A percentile compares a stretch with the other conserved stretches of the same genome.
Conservation (phyloP, 23 red algal species). For the Pyropia haitanensis region DNA sequence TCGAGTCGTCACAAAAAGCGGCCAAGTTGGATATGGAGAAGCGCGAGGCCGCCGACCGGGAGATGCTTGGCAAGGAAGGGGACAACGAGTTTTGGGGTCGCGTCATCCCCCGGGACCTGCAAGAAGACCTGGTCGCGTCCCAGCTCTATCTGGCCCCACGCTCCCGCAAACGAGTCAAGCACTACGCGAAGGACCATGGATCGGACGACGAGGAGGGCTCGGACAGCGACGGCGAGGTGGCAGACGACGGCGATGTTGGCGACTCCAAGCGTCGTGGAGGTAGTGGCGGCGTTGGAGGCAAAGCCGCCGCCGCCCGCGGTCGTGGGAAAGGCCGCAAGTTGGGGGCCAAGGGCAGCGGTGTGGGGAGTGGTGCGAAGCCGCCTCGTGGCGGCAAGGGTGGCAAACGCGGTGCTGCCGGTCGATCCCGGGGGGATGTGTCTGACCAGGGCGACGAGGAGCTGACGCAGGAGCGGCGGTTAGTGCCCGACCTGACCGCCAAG, state of each 20-base stretch:
- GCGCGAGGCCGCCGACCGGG: constrained; percentile 5
- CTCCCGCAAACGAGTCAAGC: constrained; percentile 33
- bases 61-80: constrained; percentile 30
- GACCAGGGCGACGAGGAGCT: constrained; percentile 32
- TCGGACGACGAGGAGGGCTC: not conserved
- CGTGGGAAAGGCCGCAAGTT: constrained; percentile 19
- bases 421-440: constrained; percentile 8
- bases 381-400: no score
- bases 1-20: not conserved
- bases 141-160: constrained; percentile 45
- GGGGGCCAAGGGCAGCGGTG: constrained; percentile 3
- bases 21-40: constrained; percentile 13
- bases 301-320: not conserved
- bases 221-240: constrained; percentile 14
- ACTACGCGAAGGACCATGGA: constrained; percentile 2
- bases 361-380: no score
- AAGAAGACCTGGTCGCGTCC: constrained; percentile 47
- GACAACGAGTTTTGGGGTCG: constrained; percentile 88
- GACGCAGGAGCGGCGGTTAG: not conserved
- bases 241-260: no score
- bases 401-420: not conserved
- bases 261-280: not conserved
- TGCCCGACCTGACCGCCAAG: constrained; percentile 8
- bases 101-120: constrained; percentile 70
- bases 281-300: not conserved